phyloP scores from a whole-genome alignment of 2,329 filamentous ascomycete species.

The Chaetomiaceae sp. region DNA sequence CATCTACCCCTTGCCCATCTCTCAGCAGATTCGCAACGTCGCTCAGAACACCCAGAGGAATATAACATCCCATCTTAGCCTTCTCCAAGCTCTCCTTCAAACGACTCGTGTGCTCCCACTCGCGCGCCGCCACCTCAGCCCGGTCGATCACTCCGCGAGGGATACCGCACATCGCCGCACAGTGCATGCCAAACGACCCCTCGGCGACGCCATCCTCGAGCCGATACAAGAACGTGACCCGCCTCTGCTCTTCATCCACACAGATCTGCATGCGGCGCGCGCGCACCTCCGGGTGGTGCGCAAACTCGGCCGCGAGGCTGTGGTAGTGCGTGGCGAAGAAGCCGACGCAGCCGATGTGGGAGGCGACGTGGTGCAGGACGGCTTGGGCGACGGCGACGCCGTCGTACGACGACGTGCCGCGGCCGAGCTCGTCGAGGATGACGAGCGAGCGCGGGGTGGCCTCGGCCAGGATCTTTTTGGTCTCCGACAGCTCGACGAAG shows the following conservation, averaged over 20 bases:
- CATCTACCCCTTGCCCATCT: constrained; percentile 34
- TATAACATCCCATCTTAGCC: constrained; percentile 70
- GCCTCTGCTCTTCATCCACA: constrained; percentile 75
- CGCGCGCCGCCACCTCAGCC: constrained; percentile 79
- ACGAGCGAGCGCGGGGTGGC: constrained; percentile 91
- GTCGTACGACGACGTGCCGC: constrained; percentile 91
- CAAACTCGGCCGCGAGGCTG: constrained; percentile 85
- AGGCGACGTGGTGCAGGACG: constrained; percentile 91
- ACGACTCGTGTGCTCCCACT: constrained; percentile 92
- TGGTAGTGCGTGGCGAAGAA: constrained; percentile 99
- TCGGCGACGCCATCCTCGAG: constrained; percentile 90
- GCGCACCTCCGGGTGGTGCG: constrained; percentile 77
- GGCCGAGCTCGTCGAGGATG: constrained; percentile 92
- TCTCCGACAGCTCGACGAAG: constrained; percentile 95
- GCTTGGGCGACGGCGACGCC: constrained; percentile 95
- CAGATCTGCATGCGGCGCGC: constrained; percentile 90
- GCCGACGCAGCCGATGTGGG: constrained; percentile 85
- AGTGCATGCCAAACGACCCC: constrained; percentile 98
- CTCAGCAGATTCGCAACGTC: constrained; percentile 75
- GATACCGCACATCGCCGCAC: constrained; percentile 96
- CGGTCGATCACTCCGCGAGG: constrained; percentile 72
- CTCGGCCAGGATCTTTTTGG: constrained; percentile 94
- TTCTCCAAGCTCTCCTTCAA: constrained; percentile 83
- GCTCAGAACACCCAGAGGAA: constrained; percentile 80
- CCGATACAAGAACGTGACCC: constrained; percentile 95